These are phyloP conservation scores for Dactylellina cionopaga DNA, from an alignment of 2,329 filamentous ascomycete genomes.

Conservation along the genomic window DNA sequence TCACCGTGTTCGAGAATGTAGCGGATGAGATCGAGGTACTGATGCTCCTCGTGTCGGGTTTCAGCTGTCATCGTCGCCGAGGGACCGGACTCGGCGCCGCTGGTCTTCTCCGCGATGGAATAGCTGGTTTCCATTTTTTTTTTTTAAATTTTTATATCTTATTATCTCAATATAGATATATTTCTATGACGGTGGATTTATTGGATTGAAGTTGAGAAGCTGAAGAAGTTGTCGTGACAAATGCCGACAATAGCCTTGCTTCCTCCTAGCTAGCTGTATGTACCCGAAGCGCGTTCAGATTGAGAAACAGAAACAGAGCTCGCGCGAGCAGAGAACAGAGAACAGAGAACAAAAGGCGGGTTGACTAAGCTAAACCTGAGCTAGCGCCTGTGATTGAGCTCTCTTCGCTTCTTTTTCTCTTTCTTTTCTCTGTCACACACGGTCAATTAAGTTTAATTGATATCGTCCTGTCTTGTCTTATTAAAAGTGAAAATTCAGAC, in stretches of 20 bases:
- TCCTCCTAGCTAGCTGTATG: neutral
- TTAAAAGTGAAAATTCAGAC: neutral
- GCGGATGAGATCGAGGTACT: constrained; percentile 89
- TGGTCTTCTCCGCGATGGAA: constrained; percentile 37
- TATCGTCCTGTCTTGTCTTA: neutral
- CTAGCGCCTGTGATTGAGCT: no score
- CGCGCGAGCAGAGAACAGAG: no score
- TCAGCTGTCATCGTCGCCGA: constrained; percentile 5
- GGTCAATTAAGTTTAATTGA: neutral
- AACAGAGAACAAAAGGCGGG: no score
- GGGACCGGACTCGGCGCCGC: constrained; percentile 14
- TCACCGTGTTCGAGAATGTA: constrained; percentile 85
- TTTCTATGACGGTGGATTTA: no score
- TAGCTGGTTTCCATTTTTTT: constrained; percentile 18
- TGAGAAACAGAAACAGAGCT: neutral
- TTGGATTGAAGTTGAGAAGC: neutral
- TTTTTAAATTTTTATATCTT: neutral
- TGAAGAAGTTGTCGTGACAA: neutral
- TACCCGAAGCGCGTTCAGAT: neutral
- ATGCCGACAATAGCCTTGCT: constrained; percentile 13
- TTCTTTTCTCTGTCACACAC: neutral
- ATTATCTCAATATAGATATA: neutral
- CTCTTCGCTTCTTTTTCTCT: neutral
- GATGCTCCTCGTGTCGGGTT: constrained; percentile 81
- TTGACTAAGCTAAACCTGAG: no score